Percentiles rank a stretch among this genome's conserved stretches.
Conservation (phyloP, 208 protist genomes). For the Herpetomonas tarakana region DNA sequence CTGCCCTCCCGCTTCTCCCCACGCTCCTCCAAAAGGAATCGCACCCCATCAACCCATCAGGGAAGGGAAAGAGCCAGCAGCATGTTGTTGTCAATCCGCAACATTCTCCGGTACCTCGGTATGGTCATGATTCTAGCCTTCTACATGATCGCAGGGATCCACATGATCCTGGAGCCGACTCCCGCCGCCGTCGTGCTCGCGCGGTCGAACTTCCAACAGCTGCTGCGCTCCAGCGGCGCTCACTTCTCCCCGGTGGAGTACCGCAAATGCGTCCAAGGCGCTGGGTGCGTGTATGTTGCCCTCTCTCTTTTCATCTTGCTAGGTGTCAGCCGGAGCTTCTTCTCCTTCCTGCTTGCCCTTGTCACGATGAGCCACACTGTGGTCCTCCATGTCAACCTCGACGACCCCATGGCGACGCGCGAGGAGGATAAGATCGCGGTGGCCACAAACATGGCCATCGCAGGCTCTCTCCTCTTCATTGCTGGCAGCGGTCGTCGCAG, state of each 20-base stretch:
- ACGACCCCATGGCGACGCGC: constrained; percentile 14
- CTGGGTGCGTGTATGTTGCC: constrained; percentile 28
- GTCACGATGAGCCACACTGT: constrained; percentile 23
- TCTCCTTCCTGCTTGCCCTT: constrained; percentile 39
- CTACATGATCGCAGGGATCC: constrained; percentile 29
- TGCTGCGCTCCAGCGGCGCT: constrained; percentile 11
- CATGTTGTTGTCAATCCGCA: too few species aligned
- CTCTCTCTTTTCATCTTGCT: constrained; percentile 52
- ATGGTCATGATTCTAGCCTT: constrained; percentile 26
- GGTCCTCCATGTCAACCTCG: constrained; percentile 31
- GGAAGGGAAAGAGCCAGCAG: too few species aligned
- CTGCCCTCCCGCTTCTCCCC: too few species aligned
- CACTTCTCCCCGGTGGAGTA: constrained; percentile 21
- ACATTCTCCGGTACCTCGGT: constrained; percentile 33
- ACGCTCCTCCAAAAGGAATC: too few species aligned
- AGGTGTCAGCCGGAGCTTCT: constrained; percentile 50
- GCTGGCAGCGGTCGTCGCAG: constrained; percentile 26
- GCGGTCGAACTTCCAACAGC: constrained; percentile 29
- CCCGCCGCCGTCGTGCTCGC: constrained; percentile 20
- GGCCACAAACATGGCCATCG: constrained; percentile 39
- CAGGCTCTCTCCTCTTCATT: constrained; percentile 41
- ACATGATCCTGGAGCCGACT: constrained; percentile 27
- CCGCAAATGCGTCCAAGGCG: constrained; percentile 22
- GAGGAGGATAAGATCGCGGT: constrained; percentile 21
- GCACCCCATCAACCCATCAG: too few species aligned